Percentiles rank a stretch among this genome's conserved stretches.
phyloP scores from a whole-genome alignment of 2,329 filamentous ascomycete genomes.

The Pestalotiopsis sp. region DNA sequence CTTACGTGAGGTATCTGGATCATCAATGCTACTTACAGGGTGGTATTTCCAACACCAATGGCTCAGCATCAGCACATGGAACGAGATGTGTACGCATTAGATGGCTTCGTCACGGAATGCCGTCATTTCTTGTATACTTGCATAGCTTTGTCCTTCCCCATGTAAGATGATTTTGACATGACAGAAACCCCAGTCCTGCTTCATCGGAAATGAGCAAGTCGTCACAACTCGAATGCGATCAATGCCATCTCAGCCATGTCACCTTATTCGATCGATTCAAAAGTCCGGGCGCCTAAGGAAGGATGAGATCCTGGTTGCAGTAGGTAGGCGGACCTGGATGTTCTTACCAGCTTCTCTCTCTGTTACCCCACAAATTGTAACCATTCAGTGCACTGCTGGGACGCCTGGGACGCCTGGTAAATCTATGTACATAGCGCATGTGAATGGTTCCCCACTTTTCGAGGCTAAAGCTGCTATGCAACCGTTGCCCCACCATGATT shows the following conservation, averaged over 20 bases:
- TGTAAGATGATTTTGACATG: neutral
- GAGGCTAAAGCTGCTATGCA: too few relatives aligned
- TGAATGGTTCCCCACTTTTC: neutral
- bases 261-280: neutral
- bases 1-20: too few relatives aligned
- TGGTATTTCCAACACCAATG: too few relatives aligned
- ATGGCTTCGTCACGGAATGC: too few relatives aligned
- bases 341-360: neutral
- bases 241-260: neutral
- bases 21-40: too few relatives aligned
- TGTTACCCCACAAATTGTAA: conserved; percentile 4
- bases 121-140: too few relatives aligned
- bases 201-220: neutral
- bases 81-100: too few relatives aligned
- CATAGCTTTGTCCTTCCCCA: too few relatives aligned
- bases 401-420: too few relatives aligned
- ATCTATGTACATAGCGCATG: neutral
- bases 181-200: neutral
- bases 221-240: neutral
- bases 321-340: neutral
- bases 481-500: conserved; percentile 2
- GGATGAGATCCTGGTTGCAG: neutral
- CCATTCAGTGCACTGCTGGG: neutral
- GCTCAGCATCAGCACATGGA: too few relatives aligned
- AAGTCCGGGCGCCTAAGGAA: neutral